These are phyloP conservation scores for Calonectria pteridis DNA, from an alignment of 2,329 filamentous ascomycete species.

Conservation along the genomic window DNA sequence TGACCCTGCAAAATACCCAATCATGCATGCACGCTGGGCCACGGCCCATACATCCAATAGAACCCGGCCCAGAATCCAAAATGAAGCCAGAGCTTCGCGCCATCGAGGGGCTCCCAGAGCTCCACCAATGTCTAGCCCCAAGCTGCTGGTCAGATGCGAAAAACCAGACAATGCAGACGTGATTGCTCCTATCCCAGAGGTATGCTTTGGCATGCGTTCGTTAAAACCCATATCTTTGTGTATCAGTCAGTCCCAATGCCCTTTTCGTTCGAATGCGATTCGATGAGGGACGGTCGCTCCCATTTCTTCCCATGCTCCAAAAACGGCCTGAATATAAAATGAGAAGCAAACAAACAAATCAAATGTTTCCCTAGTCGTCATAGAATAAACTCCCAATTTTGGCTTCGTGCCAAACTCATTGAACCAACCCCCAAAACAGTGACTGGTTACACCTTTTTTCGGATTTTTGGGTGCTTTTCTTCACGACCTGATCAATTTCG, in stretches of 20 bases:
- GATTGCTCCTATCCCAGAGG: slow-evolving; percentile 29
- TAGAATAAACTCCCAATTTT: slow-evolving; percentile 38
- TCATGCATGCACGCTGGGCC: slow-evolving; percentile 5
- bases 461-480: slow-evolving; percentile 15
- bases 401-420: slow-evolving; percentile 25
- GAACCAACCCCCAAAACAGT: slow-evolving; percentile 17
- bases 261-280: slow-evolving; percentile 40
- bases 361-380: slow-evolving; percentile 25
- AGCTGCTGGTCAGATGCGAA: slow-evolving; percentile 27
- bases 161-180: slow-evolving; percentile 32
- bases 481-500: background rate
- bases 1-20: slow-evolving; percentile 21
- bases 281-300: slow-evolving; percentile 36
- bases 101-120: slow-evolving; percentile 21
- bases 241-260: slow-evolving; percentile 34
- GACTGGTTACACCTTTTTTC: slow-evolving; percentile 24
- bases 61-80: slow-evolving; percentile 12
- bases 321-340: slow-evolving; percentile 11
- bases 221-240: slow-evolving; percentile 40
- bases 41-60: slow-evolving; percentile 1
- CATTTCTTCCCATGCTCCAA: slow-evolving; percentile 38
- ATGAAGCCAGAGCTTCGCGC: slow-evolving; percentile 18
- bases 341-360: background rate
- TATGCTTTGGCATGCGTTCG: slow-evolving; percentile 38
- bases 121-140: slow-evolving; percentile 35